Evolutionary conservation across 148 eudicot species (phyloP), one percentile per base, ranked within the genome.

Genomic region (Vaccinium myrtillus): DNA sequence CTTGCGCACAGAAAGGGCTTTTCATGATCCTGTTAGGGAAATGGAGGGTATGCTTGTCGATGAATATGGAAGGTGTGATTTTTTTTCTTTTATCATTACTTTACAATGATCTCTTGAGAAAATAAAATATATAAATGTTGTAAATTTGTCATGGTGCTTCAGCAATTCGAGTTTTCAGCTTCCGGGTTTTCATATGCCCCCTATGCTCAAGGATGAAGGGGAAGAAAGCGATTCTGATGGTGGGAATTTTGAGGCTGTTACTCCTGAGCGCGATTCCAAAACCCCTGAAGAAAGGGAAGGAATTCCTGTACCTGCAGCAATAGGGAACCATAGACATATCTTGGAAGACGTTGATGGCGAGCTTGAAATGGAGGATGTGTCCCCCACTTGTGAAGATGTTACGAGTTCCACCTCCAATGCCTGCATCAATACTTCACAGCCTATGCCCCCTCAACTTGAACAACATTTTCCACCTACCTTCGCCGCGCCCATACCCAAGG

Each of bases 331-430:
- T 85, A 89, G 91, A 51, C 99, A 92, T 90, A 94, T 97, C 46
- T 83, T 97, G 91, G 99, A 95, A 91, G 99, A 93, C 87, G 99
- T 97, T 86, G 99, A 97, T 85, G 99, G 99, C 69, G 99, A 97
- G 87, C 98, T 97, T 87, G 99, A 97, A 90, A 97, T 97, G 99
- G 99, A 97, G 87, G 99, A 97, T 94, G 94, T 94, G 79, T 90
- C 98, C 75, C 99, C 98, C 81, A 81, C 90, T 30, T 90, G 92
- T 88, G 98, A 90, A 30, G 84, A 58, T 75, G 92, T 87, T 71
- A 85, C 54, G 70, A 81, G 82, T 79, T 86, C 90, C 65, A 55
- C 90, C 76, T 74, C 85, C 63, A 84, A 79, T 54, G 49, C 79
- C 81, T 86, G 59, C 50, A 54, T 84, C 46, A 83, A 75, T 71